phyloP scores from a whole-genome alignment of 306 rosid species.

The Rubus idaeus region DNA sequence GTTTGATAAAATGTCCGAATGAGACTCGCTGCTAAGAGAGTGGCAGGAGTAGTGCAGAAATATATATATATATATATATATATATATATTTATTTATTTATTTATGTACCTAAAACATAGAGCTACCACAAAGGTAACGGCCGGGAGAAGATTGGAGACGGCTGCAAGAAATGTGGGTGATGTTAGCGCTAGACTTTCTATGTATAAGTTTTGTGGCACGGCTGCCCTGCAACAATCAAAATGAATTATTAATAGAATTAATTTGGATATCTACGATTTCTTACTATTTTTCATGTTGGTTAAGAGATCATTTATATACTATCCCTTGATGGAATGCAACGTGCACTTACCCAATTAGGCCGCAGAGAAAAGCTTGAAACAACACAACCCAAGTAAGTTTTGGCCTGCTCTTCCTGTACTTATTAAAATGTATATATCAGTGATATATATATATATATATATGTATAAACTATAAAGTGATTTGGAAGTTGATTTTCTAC shows the following conservation, averaged over 20 bases:
- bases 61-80: too few relatives aligned
- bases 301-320: neutral
- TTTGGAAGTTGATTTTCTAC: neutral
- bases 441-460: neutral
- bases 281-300: neutral
- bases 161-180: neutral
- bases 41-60: neutral
- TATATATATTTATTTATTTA: too few relatives aligned
- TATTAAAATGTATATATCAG: neutral
- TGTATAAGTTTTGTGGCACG: neutral
- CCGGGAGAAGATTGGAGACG: neutral
- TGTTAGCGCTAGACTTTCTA: neutral
- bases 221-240: neutral
- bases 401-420: neutral
- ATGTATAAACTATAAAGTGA: too few relatives aligned
- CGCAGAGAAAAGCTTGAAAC: constrained; percentile 1
- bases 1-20: too few relatives aligned
- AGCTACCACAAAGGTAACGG: neutral
- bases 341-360: neutral
- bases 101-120: neutral
- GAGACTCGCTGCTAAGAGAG: neutral
- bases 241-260: neutral
- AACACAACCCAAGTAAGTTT: neutral
- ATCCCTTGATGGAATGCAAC: neutral
- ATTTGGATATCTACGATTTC: neutral